Percentiles rank a stretch among this genome's conserved stretches.
phyloP scores from a whole-genome alignment of 495 filamentous ascomycete genomes.

The Hypoxylon intermedium region DNA sequence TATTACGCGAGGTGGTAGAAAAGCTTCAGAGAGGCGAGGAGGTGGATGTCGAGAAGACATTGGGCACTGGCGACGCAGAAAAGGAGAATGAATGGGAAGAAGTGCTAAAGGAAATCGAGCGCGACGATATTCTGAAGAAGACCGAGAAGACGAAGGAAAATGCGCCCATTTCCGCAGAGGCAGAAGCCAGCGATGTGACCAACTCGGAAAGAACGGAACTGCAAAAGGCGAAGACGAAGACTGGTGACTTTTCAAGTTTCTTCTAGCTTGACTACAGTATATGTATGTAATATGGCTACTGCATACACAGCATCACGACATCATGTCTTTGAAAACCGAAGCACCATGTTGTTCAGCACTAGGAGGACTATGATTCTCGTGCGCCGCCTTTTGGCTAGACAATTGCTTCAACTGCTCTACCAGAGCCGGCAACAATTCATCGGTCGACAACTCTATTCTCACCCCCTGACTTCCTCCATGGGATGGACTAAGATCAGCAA shows the following conservation, averaged over 20 bases:
- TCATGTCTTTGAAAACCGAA: conserved; percentile 58
- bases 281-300: conserved; percentile 30
- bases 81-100: conserved; percentile 90
- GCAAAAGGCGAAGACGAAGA: conserved; percentile 36
- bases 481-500: conserved; percentile 55
- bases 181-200: conserved; percentile 16
- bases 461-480: conserved; percentile 58
- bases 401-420: conserved; percentile 50
- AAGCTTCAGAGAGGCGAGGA: conserved; percentile 83
- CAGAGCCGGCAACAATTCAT: conserved; percentile 61
- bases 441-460: conserved; percentile 61
- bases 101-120: conserved; percentile 83
- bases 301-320: conserved; percentile 48
- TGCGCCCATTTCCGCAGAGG: conserved; percentile 11
- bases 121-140: conserved; percentile 72
- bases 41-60: conserved; percentile 82
- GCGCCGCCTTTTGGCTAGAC: conserved; percentile 14
- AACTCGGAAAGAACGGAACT: conserved; percentile 18
- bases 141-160: conserved; percentile 40
- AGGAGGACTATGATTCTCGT: conserved; percentile 17
- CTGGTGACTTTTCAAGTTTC: conserved; percentile 45
- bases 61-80: conserved; percentile 79
- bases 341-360: conserved; percentile 33
- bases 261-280: conserved; percentile 41
- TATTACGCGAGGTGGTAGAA: conserved; percentile 83